Evolutionary conservation across 305 asterid genomes (phyloP), one percentile per base, ranked within the genome.

Genomic region (Petunia hybrid): DNA sequence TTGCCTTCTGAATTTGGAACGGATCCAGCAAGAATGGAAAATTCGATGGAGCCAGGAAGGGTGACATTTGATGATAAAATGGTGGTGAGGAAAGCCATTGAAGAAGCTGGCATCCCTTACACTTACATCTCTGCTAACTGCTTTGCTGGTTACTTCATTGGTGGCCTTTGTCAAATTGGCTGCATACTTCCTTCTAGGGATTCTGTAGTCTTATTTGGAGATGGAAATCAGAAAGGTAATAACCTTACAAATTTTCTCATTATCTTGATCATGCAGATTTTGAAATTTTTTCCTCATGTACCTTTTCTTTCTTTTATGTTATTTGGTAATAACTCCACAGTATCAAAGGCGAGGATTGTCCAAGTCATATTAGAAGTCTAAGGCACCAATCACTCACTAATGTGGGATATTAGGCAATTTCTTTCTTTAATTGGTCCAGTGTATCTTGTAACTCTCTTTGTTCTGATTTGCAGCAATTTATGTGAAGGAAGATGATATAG

Each of bases 1-100:
- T 79, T 93, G 87, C 99, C 98, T 0, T 92, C 99, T 12, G 97
- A 93, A 80, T 95, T 92, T 69, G 98, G 98, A 1, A 80, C 85
- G 65, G 98, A 95, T 76, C 91, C 97, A 0, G 91, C 97, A 1
- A 82, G 83, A 83, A 93, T 95, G 98, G 89, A 63, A 56, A 39
- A 92, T 9, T 93, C 98, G 0, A 83, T 91, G 5, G 93, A 85
- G 77, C 95, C 97, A 8, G 99, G 97, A 68, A 87, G 91, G 77
- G 98, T 89, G 2, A 87, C 95, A 53, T 93, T 95, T 70, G 97
- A 90, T 39, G 99, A 95, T 90, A 92, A 95, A 59, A 91, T 91
- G 97, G 35, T 0, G 0, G 90, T 93, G 8, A 85, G 98, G n/a
- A 88, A 85, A 22, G 97, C 98, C 4, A 85, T 95, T 51, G 88